Evolutionary conservation across 2,329 filamentous ascomycete genomes (phyloP), one percentile per base, ranked within the genome.

Genomic region (Pleochaeta shiraiana): DNA sequence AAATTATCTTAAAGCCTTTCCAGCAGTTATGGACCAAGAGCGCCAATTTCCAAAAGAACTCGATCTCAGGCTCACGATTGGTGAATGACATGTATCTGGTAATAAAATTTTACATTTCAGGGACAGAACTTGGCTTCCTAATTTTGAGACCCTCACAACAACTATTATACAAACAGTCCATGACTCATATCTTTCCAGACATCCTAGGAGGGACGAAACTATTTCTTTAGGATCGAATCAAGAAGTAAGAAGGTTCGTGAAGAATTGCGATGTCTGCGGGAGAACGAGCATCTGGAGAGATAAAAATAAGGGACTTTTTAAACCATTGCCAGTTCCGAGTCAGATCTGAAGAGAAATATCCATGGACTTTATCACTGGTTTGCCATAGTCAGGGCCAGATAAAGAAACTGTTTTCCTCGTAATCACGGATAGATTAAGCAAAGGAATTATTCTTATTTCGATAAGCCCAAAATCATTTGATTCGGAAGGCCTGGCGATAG

Each of bases 181-280:
- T 39, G 61, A 65, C 28, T 63, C 47, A 21, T 53, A 43, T 30
- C 30, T 63, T 7, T 34, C 31, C 21, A 61, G 60, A 16, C 50
- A 65, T 33, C 64, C 28, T 19, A 61, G 64, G 19, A 30, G 64
- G 45, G 64, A 65, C 19, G 50, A 12, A n/a, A 65, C 64, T 30
- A 59, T 59, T 19, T 31, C 55, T 19, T 33, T 33, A 28, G 55
- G 34, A 7, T 39, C 28, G 6, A 59, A 59, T 33, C 53, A 59
- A 30, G 53, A 59, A 16, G 24, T 43, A 6, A 45, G 37, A 43
- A 39, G 33, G 39, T 43, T 62, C 28, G 59, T 62, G 2, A 62
- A 43, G 21, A 62, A 62, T 26, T 62, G 30, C 24, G 31, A 37
- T 30, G 1, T 30, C 4, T 62, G 59, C 12, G 33, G 59, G 9